Evolutionary conservation across 495 filamentous ascomycete genomes (phyloP).

Genomic region (Neurospora sp.): DNA sequence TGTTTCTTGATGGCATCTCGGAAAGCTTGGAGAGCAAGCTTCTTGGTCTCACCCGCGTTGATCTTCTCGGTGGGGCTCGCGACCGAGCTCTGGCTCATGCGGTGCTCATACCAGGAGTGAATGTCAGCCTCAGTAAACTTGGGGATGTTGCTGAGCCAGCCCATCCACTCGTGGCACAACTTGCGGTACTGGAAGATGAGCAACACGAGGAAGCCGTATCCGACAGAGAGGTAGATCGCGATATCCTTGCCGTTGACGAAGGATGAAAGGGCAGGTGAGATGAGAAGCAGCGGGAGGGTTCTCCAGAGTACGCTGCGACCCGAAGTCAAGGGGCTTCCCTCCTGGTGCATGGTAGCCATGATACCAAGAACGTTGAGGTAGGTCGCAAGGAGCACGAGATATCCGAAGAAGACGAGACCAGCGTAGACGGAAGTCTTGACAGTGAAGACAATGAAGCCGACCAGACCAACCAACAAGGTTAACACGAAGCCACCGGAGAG

Average conservation of each 20-base stretch:
- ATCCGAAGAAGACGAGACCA: slow-evolving; percentile 42
- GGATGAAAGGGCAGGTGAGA: slow-evolving; percentile 38
- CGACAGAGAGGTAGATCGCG: slow-evolving; percentile 36
- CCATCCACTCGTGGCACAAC: slow-evolving; percentile 41
- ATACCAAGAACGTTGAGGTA: slow-evolving; percentile 40
- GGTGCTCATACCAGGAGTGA: slow-evolving; percentile 32
- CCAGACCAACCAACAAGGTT: slow-evolving; percentile 7
- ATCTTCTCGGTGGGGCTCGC: neutral
- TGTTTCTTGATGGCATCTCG: slow-evolving; percentile 2
- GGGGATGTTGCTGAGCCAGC: slow-evolving; percentile 38
- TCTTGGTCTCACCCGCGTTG: slow-evolving; percentile 1
- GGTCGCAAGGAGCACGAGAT: slow-evolving; percentile 37
- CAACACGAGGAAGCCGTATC: slow-evolving; percentile 35
- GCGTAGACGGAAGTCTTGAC: slow-evolving; percentile 11
- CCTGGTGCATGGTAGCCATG: slow-evolving; percentile 23
- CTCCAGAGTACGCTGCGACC: slow-evolving; percentile 28
- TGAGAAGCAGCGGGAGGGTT: slow-evolving; percentile 37
- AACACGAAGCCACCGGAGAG: slow-evolving; percentile 19
- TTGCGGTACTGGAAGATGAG: slow-evolving; percentile 36
- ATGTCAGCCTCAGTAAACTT: slow-evolving; percentile 40
- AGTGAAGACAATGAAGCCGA: slow-evolving; percentile 8
- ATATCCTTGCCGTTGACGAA: slow-evolving; percentile 36
- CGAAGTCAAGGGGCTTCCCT: slow-evolving; percentile 16
- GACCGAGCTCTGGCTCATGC: slow-evolving; percentile 2
- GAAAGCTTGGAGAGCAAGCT: slow-evolving; percentile 9